Evolutionary conservation across 208 protist genomes (phyloP), one percentile per base, ranked within the genome.

Genomic region (Crithidia brevicula): DNA sequence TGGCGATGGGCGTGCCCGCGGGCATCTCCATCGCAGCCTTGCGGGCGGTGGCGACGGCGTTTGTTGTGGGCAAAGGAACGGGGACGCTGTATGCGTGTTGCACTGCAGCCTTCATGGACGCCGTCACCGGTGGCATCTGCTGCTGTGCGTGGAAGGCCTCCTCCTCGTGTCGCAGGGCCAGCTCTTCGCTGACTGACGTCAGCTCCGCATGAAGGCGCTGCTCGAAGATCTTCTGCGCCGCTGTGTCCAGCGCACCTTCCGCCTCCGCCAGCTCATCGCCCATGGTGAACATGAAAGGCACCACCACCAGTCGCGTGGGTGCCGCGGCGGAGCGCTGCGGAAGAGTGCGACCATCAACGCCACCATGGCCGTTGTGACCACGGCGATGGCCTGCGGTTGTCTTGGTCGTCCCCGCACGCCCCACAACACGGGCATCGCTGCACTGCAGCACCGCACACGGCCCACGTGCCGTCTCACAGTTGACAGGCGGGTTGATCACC

Each of bases 191-290:
- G 6, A 42, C 28, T 49, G 74, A 60, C 4, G 74, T 72, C 16
- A 96, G 67, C 45, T 68, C 72, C 15, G 72, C 72, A 13, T 85
- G 71, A 36, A 96, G 72, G 8, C 83, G 86, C 66, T 78, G 70
- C 72, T 90, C 82, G 47, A 89, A 93, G 4, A 58, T 51, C 59
- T 87, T 60, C 72, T 83, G 75, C 22, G 91, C 91, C 9, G 84
- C 85, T 8, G 78, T 76, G 58, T 96, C 91, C 8, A 96, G 72
- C 20, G 77, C 75, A 38, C 80, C 76, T 72, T 93, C 86, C 31
- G 88, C 91, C 78, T 94, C 88, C 38, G 90, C 67, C 23, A 94
- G 61, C 72, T 91, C 88, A 61, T 96, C 91, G 4, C 85, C 85
- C 2, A 74, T 73, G 16, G 81, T 85, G 58, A 92, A 96, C 45